Evolutionary conservation across 768 basidiomycete genomes (phyloP).

Genomic region (Lepiota venenata): DNA sequence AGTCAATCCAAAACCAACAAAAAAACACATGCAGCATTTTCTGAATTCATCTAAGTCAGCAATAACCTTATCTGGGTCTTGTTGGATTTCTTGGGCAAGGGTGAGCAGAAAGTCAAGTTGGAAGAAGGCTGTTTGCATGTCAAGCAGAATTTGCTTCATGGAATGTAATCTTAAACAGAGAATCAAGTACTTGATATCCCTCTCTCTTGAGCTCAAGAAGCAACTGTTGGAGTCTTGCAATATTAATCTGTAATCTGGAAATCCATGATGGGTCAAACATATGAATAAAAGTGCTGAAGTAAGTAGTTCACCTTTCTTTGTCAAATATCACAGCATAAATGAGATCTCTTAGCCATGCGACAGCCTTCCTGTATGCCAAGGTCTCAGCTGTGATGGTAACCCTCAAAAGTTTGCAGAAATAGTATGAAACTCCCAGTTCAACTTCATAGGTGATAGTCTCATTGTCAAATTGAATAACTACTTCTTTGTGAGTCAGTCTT

Average conservation of each 20-base stretch:
- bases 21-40: constrained; percentile 50
- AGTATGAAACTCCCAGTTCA: constrained; percentile 57
- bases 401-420: constrained; percentile 73
- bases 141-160: constrained; percentile 70
- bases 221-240: constrained; percentile 87
- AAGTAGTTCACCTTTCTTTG: constrained; percentile 57
- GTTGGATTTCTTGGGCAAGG: constrained; percentile 67
- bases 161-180: constrained; percentile 64
- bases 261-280: constrained; percentile 1
- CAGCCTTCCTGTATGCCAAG: constrained; percentile 71
- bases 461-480: constrained; percentile 85
- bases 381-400: constrained; percentile 85
- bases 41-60: constrained; percentile 75
- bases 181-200: constrained; percentile 74
- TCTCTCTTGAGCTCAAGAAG: constrained; percentile 91
- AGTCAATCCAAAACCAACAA: neutral
- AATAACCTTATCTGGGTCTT: constrained; percentile 68
- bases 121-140: constrained; percentile 61
- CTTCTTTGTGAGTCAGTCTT: constrained; percentile 78
- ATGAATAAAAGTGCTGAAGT: neutral
- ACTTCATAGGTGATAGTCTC: constrained; percentile 87
- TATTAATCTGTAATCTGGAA: constrained; percentile 71
- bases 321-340: constrained; percentile 75
- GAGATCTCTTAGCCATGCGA: constrained; percentile 85
- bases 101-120: constrained; percentile 80